Percentiles rank a stretch among this genome's conserved stretches.
Conservation (phyloP, 148 eudicot species). For the Arctostaphylos glauca region DNA sequence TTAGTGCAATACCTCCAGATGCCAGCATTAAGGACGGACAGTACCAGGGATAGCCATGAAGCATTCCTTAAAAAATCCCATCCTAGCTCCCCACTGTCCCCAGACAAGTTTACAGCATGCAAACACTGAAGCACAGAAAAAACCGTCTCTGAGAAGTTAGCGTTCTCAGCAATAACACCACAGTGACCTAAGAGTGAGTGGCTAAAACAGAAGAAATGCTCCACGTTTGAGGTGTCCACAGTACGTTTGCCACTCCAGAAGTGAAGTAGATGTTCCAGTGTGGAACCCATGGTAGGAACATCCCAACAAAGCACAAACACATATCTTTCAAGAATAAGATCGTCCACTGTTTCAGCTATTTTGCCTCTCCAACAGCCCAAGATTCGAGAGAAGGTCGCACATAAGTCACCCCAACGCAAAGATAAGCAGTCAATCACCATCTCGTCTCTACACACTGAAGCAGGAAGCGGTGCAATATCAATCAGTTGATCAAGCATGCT, state of each 20-base stretch:
- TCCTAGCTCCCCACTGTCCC: slow-evolving; percentile 46
- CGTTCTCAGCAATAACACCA: slow-evolving; percentile 25
- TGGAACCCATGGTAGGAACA: slow-evolving; percentile 51
- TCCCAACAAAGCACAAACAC: slow-evolving; percentile 91
- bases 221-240: slow-evolving; percentile 51
- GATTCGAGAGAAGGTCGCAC: slow-evolving; percentile 52
- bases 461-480: slow-evolving; percentile 76
- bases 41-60: slow-evolving; percentile 73
- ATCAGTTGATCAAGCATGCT: slow-evolving; percentile 64
- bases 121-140: slow-evolving; percentile 56
- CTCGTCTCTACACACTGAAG: slow-evolving; percentile 42
- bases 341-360: slow-evolving; percentile 64
- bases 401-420: slow-evolving; percentile 52
- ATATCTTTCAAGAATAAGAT: slow-evolving; percentile 83
- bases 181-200: slow-evolving; percentile 48
- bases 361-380: slow-evolving; percentile 70
- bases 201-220: slow-evolving; percentile 53
- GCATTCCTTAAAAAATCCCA: slow-evolving; percentile 75
- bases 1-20: slow-evolving; percentile 38
- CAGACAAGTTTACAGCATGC: slow-evolving; percentile 35
- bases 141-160: slow-evolving; percentile 38
- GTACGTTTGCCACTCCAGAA: slow-evolving; percentile 26
- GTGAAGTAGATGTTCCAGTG: slow-evolving; percentile 30
- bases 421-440: slow-evolving; percentile 30
- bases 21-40: slow-evolving; percentile 60